Percentiles rank a stretch among this genome's conserved stretches.
These are phyloP conservation scores for Cicer pinnatifidum DNA, from an alignment of 306 rosid genomes.

Conservation along the genomic window DNA sequence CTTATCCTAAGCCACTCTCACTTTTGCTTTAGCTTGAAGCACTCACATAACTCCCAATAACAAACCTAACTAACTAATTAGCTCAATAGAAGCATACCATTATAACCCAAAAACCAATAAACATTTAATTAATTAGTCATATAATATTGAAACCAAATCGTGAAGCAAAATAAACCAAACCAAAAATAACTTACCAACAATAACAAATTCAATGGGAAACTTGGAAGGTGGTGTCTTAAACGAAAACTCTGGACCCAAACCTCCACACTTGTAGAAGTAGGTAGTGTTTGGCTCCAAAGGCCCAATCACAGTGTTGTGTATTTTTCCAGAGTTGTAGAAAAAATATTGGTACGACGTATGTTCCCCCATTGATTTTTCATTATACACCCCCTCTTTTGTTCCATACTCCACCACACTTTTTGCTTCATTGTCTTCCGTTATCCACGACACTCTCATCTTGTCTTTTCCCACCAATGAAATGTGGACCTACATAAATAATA, in stretches of 20 bases:
- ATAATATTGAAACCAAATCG: not conserved
- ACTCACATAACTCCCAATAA: not conserved
- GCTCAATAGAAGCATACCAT: not conserved
- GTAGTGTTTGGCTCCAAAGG: constrained; percentile 46
- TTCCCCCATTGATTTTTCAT: constrained; percentile 28
- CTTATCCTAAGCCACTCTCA: constrained; percentile 4
- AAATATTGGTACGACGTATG: constrained; percentile 44
- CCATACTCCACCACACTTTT: constrained; percentile 53
- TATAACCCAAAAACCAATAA: not conserved
- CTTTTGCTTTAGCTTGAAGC: constrained; percentile 36
- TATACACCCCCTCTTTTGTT: constrained; percentile 45
- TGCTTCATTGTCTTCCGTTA: constrained; percentile 51
- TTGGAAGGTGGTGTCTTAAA: constrained; percentile 64
- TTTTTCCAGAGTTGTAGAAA: constrained; percentile 48
- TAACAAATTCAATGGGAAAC: constrained; percentile 68
- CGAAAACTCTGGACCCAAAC: constrained; percentile 60
- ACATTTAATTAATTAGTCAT: not conserved
- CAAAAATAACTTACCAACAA: constrained; percentile 57
- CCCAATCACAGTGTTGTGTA: constrained; percentile 49
- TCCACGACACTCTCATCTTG: constrained; percentile 73
- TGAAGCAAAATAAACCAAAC: constrained; percentile 13
- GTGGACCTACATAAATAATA: constrained; percentile 57
- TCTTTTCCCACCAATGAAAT: constrained; percentile 71
- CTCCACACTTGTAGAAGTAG: constrained; percentile 53
- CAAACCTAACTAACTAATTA: not conserved